Base-by-base conservation (phyloP, 192 early-diverging fungal genomes). In the Coemansia sp. region DNA sequence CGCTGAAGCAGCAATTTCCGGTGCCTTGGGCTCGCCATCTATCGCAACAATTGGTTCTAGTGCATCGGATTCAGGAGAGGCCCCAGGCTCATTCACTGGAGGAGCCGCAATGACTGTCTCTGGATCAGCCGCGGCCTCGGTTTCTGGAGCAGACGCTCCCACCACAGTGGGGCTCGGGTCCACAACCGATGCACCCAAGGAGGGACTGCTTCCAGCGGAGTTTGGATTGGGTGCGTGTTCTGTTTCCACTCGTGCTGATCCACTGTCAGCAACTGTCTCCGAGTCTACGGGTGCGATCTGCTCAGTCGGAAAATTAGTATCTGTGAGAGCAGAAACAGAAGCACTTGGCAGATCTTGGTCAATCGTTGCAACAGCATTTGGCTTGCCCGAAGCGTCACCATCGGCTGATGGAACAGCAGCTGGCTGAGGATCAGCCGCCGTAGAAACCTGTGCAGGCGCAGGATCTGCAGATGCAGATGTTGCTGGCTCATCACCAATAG, bases 391-490 rank as follows among this genome's bases (percentile, higher is more conserved):
- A 4, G 33, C 45, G n/a, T 30, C 13, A 35, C 58, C 45, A 40
- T n/a, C n/a, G 35, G 35, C 12, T 12, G 35, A 49, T 49, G n/a
- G 46, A 49, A 26, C 46, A 25, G 46, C 23, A 26, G 6, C 46
- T 20, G 46, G 23, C 21, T 49, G 46, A 26, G 23, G 46, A 49
- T 49, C 21, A 20, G 46, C 21, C 21, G 20, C 12, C 6, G 46
- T 49, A 21, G 46, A 49, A 49, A 26, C 20, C 46, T 21, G 21
- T 49, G 46, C 46, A 49, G 23, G 6, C 20, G 46, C 46, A 49
- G 46, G 46, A 49, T 49, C 46, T 4, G 46, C 46, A 49, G 37
- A 42, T 59, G 34, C 58, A 40, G 58, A 59, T 49, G 7, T 49
- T 21, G 21, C 46, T 49, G 46, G n/a, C 46, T 49, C 46, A 21